Base-by-base conservation (phyloP, 768 basidiomycete genomes). In the Pleurotus ostreatus region DNA sequence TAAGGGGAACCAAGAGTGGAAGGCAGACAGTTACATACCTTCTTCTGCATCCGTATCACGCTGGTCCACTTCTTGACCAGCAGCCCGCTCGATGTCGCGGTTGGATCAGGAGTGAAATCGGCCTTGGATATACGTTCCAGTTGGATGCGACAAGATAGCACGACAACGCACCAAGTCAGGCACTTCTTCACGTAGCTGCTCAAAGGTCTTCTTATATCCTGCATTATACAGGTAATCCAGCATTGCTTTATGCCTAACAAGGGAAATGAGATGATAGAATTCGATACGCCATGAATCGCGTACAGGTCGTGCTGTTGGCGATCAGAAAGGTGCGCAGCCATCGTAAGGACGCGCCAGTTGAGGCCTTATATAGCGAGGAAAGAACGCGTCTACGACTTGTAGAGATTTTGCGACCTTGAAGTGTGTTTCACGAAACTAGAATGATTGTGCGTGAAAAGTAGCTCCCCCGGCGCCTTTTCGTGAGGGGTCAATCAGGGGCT, bases 51-150 rank as follows among this genome's bases (percentile, higher is more conserved):
- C 61, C 95, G 82, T 57, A 98, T 95, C 34, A 97, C 93, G 66
- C 89, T 92, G 48, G 92, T 96, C 95, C 95, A 98, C 71, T 98
- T 98, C 86, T 96, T 96, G 77, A 93, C 95, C 58, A 98, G 73
- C 56, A 98, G 73, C 1, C 94, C 94, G 1, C 86, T 85, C 64
- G 86, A 88, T 68, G 91, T 89, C 49, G 92, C 85, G 67, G 90
- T 93, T 20, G 92, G 84, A 75, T 96, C 94, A 13, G 89, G 90
- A 3, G 79, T 77, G 68, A 88, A 90, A 57, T 84, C 81, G 41
- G 74, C 66, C 65, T 80, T 83, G 59, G 83, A 70, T n/a, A n/a
- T 44, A 41, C 5, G 11, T 53, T 20, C n/a, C n/a, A 20, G 15
- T 18, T 5, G 40, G 26, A 12, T 46, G n/a, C 37, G 12, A 39